A percentile compares a stretch with the other conserved stretches of the same genome.
phyloP scores from a whole-genome alignment of 768 basidiomycete genomes.

The Collybiopsis confluens region DNA sequence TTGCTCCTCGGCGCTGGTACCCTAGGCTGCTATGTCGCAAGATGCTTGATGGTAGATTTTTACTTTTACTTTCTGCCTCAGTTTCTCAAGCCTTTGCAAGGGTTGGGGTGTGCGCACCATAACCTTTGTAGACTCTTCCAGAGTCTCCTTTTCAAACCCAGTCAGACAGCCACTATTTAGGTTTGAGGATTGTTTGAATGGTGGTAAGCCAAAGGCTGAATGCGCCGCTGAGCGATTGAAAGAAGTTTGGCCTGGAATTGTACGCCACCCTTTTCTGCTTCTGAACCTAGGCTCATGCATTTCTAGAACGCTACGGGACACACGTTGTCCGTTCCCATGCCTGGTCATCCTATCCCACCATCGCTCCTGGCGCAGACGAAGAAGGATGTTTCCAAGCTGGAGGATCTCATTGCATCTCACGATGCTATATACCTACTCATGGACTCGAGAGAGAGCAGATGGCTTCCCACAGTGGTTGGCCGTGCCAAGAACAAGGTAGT shows the following conservation, averaged over 20 bases:
- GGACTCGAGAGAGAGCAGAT: constrained; percentile 97
- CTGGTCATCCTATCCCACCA: constrained; percentile 81
- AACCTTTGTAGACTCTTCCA: constrained; percentile 86
- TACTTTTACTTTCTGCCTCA: not conserved
- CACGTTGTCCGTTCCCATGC: constrained; percentile 88
- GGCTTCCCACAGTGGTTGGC: constrained; percentile 90
- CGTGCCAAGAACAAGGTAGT: constrained; percentile 79
- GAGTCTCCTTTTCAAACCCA: constrained; percentile 95
- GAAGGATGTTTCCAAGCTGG: constrained; percentile 69
- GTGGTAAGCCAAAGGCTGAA: constrained; percentile 91
- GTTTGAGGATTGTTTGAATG: constrained; percentile 88
- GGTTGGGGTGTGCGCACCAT: constrained; percentile 96
- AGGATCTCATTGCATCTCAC: constrained; percentile 75
- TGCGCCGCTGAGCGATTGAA: constrained; percentile 82
- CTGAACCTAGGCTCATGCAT: not conserved
- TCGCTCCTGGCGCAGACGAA: constrained; percentile 50
- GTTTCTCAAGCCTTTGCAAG: constrained; percentile 32
- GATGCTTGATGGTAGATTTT: constrained; percentile 72
- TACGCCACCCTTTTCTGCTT: constrained; percentile 33
- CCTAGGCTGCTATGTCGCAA: constrained; percentile 91
- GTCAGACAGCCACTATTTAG: constrained; percentile 96
- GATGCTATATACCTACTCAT: constrained; percentile 92
- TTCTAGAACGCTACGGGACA: constrained; percentile 76
- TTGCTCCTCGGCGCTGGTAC: constrained; percentile 94
- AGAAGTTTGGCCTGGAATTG: constrained; percentile 91